A percentile compares a stretch with the other conserved stretches of the same genome.
These are phyloP conservation scores for Pythium phragmiticola DNA, from an alignment of 352 stramenopile genomes.

Conservation along the genomic window DNA sequence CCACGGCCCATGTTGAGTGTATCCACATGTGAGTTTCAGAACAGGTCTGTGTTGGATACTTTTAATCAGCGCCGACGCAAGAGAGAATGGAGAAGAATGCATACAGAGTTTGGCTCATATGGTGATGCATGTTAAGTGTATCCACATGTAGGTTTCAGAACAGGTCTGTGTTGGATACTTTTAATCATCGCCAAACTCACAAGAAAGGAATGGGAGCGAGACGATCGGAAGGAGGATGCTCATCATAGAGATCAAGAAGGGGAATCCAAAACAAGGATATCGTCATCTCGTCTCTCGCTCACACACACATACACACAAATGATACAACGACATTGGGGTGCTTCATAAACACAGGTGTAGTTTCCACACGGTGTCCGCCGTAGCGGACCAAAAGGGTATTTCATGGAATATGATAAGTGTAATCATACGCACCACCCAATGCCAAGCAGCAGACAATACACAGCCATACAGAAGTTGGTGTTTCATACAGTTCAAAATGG, in stretches of 20 bases:
- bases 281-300: slow-evolving; percentile 42
- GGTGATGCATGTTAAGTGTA: slow-evolving; percentile 88
- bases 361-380: slow-evolving; percentile 75
- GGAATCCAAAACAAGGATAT: slow-evolving; percentile 85
- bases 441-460: not conserved
- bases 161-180: slow-evolving; percentile 84
- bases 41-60: slow-evolving; percentile 85
- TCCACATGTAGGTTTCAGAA: slow-evolving; percentile 86
- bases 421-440: slow-evolving; percentile 50
- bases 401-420: slow-evolving; percentile 49
- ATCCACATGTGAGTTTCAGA: slow-evolving; percentile 84
- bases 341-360: slow-evolving; percentile 91
- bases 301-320: slow-evolving; percentile 9
- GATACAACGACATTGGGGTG: slow-evolving; percentile 33
- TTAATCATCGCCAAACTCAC: slow-evolving; percentile 71
- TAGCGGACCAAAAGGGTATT: slow-evolving; percentile 81
- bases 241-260: slow-evolving; percentile 85
- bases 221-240: slow-evolving; percentile 61
- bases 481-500: slow-evolving; percentile 60
- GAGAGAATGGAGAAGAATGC: not conserved
- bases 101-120: slow-evolving; percentile 55
- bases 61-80: slow-evolving; percentile 70
- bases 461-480: slow-evolving; percentile 25
- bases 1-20: slow-evolving; percentile 44
- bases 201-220: slow-evolving; percentile 9